These are phyloP conservation scores for Hippophae tibetana DNA, from an alignment of 306 rosid species.

Conservation along the genomic window DNA sequence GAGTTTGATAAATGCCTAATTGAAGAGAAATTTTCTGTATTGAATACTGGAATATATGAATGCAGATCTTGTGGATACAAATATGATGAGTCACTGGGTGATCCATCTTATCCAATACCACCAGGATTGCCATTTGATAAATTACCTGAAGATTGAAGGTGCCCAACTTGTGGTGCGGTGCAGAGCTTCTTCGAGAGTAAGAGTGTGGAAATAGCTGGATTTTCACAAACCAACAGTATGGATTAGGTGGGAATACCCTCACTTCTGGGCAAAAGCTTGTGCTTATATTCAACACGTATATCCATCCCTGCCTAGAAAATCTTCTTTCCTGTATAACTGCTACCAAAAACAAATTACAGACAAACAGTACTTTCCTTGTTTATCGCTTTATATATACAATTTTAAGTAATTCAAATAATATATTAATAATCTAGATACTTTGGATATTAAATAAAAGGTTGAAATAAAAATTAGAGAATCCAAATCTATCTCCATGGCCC, in stretches of 20 bases:
- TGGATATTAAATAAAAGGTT: too few relatives aligned
- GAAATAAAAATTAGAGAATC: too few relatives aligned
- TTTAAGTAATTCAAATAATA: too few relatives aligned
- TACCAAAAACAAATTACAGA: too few relatives aligned
- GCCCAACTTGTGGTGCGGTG: conserved; percentile 94
- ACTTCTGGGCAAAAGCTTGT: conserved; percentile 86
- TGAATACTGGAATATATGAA: conserved; percentile 79
- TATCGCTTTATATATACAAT: too few relatives aligned
- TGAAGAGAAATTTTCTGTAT: conserved; percentile 83
- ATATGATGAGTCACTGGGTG: conserved; percentile 75
- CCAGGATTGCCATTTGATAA: conserved; percentile 70
- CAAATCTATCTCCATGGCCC: too few relatives aligned
- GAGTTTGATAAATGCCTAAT: conserved; percentile 42
- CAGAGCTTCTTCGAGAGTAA: conserved; percentile 73
- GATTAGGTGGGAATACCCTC: conserved; percentile 72
- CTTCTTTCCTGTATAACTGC: too few relatives aligned
- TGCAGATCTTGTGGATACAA: conserved; percentile 94
- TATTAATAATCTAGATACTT: too few relatives aligned
- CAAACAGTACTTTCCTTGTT: too few relatives aligned
- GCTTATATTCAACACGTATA: conserved; percentile 32
- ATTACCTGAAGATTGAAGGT: conserved; percentile 89
- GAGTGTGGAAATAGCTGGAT: conserved; percentile 89
- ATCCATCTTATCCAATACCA: conserved; percentile 72
- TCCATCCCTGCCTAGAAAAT: too few relatives aligned
- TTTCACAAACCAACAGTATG: conserved; percentile 88